These are phyloP conservation scores for Monilinia vaccinii-corymbosi DNA, from an alignment of 2,329 filamentous ascomycete species.

Conservation along the genomic window DNA sequence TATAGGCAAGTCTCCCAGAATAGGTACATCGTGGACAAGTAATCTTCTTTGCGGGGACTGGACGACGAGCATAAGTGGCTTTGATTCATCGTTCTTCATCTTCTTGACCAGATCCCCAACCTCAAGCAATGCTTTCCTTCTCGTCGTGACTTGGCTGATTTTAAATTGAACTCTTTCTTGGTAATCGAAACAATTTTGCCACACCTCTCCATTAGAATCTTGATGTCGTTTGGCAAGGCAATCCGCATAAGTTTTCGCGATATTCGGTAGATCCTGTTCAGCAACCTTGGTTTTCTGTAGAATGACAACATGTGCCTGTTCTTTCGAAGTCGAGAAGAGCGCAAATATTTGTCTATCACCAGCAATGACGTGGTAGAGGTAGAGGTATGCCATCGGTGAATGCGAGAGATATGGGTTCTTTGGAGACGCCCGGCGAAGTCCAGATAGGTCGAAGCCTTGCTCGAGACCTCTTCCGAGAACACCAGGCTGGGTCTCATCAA, in stretches of 20 bases:
- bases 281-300: slow-evolving; percentile 73
- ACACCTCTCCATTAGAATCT: slow-evolving; percentile 58
- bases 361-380: slow-evolving; percentile 84
- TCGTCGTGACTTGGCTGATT: slow-evolving; percentile 77
- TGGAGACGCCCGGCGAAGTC: slow-evolving; percentile 57
- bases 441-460: slow-evolving; percentile 79
- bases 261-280: slow-evolving; percentile 75
- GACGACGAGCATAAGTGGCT: slow-evolving; percentile 75
- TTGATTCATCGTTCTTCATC: slow-evolving; percentile 74
- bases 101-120: slow-evolving; percentile 83
- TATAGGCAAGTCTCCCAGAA: slow-evolving; percentile 75
- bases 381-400: slow-evolving; percentile 72
- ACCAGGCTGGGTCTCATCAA: slow-evolving; percentile 82
- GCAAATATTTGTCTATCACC: slow-evolving; percentile 91
- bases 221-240: slow-evolving; percentile 56
- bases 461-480: slow-evolving; percentile 89
- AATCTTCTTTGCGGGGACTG: slow-evolving; percentile 80
- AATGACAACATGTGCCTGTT: slow-evolving; percentile 80
- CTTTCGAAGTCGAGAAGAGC: slow-evolving; percentile 74
- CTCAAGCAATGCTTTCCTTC: slow-evolving; percentile 81
- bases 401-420: slow-evolving; percentile 70
- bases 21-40: slow-evolving; percentile 75
- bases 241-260: slow-evolving; percentile 80
- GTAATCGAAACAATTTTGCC: slow-evolving; percentile 78
- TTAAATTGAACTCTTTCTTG: slow-evolving; percentile 81